Percentiles rank a stretch among this genome's conserved stretches.
Evolutionary conservation across 352 stramenopile genomes (phyloP).

Genomic region (Globisporangium camurandrum): DNA sequence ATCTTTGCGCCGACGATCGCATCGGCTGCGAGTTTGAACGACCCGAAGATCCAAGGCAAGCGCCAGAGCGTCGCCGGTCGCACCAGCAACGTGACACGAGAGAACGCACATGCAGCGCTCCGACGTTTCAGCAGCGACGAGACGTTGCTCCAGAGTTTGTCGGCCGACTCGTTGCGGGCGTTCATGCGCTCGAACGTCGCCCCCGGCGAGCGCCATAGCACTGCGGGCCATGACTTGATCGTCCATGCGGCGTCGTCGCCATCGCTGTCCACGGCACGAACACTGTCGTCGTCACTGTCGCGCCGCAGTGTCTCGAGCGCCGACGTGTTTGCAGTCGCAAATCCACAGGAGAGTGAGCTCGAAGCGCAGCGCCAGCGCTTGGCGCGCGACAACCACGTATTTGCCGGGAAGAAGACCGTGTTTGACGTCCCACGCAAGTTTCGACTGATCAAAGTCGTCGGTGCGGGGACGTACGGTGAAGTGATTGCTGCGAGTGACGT

Average conservation of each 20-base stretch:
- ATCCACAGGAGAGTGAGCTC: conserved; percentile 18
- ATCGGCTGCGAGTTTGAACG: conserved; percentile 33
- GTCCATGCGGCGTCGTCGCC: conserved; percentile 14
- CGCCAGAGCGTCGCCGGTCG: conserved; percentile 17
- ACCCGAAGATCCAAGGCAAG: conserved; percentile 37
- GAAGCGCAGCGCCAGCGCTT: conserved; percentile 27
- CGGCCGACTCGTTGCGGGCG: conserved; percentile 50
- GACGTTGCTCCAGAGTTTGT: conserved; percentile 42
- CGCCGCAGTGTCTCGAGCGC: background rate
- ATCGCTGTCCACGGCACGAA: background rate
- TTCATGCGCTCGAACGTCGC: conserved; percentile 40
- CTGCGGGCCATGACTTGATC: conserved; percentile 17
- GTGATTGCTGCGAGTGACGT: conserved; percentile 77
- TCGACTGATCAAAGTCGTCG: conserved; percentile 76
- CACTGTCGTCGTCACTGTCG: background rate
- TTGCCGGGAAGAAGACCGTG: conserved; percentile 52
- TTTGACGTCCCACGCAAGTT: conserved; percentile 81
- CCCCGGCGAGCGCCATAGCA: conserved; percentile 11
- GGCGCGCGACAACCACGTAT: conserved; percentile 54
- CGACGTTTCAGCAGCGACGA: conserved; percentile 31
- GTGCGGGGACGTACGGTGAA: conserved; percentile 71
- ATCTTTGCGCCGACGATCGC: conserved; percentile 69
- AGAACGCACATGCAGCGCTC: conserved; percentile 24
- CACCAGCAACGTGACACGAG: conserved; percentile 1
- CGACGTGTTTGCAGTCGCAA: background rate